Base-by-base conservation (phyloP, 768 basidiomycete genomes). In the Leucosporidium creatinivorum region DNA sequence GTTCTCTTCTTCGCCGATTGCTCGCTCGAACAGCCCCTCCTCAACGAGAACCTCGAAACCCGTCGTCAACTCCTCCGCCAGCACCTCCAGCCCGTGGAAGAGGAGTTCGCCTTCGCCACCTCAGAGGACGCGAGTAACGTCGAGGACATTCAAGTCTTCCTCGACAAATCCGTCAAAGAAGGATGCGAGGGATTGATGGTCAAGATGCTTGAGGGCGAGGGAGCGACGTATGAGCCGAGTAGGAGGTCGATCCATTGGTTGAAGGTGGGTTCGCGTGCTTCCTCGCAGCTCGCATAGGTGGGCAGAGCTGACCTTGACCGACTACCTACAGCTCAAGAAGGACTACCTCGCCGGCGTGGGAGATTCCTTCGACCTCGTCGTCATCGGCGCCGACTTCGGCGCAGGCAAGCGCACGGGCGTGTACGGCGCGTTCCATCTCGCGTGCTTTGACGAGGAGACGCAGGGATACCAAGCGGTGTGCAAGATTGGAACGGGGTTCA, bases 121-220 rank as follows among this genome's bases (percentile, higher is more conserved):
- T 87, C 89, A 5, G 90, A 90, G 1, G 94, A 99, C 75, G 83
- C 87, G 21, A 87, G 91, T 67, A 89, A 87, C 12, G 88, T 85
- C 7, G 96, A 99, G 28, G 93, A 96, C 75, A 97, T 99, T 57
- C 92, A 96, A 76, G 77, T 83, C 2, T 98, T 99, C 83, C 80
- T 99, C 13, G 94, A 98, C 76, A 89, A 93, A 72, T 93, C 90
- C 77, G 91, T 99, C 73, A 97, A 93, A 77, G 96, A 98, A 76
- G 93, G 94, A 2, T 98, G 96, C 77, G 96, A 99, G 78, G 96
- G 96, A 15, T 84, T 99, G 56, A 99, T 99, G 96, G 91, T 99
- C 67, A 99, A 99, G 81, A 94, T 96, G 92, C 81, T 99, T 23
- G 91, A 94, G 51, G 88, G 85, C 56, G 88, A 91, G 49, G 89